Evolutionary conservation across 148 eudicot species (phyloP), one percentile per base, ranked within the genome.

Genomic region (Fallopia convolvulus): DNA sequence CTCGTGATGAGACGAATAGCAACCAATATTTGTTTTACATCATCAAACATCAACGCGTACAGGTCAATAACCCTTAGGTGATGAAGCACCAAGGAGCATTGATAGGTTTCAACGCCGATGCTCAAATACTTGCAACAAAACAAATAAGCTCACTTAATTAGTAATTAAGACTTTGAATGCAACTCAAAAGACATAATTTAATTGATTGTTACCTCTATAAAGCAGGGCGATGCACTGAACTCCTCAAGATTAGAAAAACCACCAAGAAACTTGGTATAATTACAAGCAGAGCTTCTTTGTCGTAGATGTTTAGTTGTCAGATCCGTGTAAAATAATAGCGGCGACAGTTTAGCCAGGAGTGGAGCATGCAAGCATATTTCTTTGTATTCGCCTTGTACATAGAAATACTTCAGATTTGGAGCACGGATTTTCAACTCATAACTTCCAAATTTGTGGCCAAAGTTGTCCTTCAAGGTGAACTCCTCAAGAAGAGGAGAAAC

Each of bases 41-140:
- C 97, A 77, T 94, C 97, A 76, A 92, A 92, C 72, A 89, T 89
- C 70, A 92, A 90, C 89, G 90, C 91, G 78, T 83, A 84, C 44
- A 94, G 56, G 77, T 94, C 91, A 77, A 94, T 84, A 42, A 42
- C 46, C 81, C 88, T 92, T 66, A 94, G 82, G 74, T 79, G 80
- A 63, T 32, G 68, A 80, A 84, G 92, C 23, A 83, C 85, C 40
- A 86, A 30, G 14, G 80, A 80, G 8, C 76, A 82, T 72, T 75
- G 78, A 80, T 86, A 86, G 15, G 80, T 85, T 66, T 84, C 86
- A 70, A 84, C 86, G 73, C 97, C 98, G 77, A 91, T 85, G 80
- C 98, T 93, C 79, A 93, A 72, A 84, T 90, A 93, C 98, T 91
- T 0, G 6, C 46, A 6, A 5, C 82, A 13, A 58, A 75, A 33